Conservation (phyloP, 2,329 filamentous ascomycete genomes). For the Cryphonectria parasitica region DNA sequence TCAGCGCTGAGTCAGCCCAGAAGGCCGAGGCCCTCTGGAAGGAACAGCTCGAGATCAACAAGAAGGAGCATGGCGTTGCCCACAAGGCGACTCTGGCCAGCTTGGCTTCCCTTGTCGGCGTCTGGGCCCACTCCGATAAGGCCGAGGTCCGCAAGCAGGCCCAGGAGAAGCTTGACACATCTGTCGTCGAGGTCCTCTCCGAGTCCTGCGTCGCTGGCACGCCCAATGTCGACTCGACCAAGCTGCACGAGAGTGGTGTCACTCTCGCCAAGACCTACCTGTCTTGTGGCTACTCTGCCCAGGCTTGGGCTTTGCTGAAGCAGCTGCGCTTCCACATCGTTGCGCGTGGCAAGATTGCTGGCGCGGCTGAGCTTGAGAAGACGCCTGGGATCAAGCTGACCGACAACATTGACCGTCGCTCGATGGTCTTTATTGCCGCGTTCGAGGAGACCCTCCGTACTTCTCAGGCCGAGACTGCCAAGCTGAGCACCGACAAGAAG, state of each 20-base stretch:
- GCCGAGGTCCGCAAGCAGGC: conserved; percentile 30
- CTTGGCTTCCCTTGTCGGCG: conserved; percentile 28
- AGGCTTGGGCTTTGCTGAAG: conserved; percentile 30
- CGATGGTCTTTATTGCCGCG: conserved; percentile 30
- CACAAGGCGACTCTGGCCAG: conserved; percentile 28
- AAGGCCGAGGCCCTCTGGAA: conserved; percentile 30
- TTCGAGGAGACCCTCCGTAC: conserved; percentile 29
- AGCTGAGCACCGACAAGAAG: conserved; percentile 22
- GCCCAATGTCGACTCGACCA: conserved; percentile 27
- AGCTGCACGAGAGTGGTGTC: conserved; percentile 28
- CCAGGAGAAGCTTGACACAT: conserved; percentile 29
- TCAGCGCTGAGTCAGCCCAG: conserved; percentile 26
- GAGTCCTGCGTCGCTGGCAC: conserved; percentile 28
- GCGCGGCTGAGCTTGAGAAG: conserved; percentile 25
- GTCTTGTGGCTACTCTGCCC: conserved; percentile 23
- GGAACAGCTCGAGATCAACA: conserved; percentile 32
- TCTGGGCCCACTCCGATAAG: conserved; percentile 29
- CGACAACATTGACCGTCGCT: conserved; percentile 29
- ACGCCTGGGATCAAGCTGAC: conserved; percentile 23
- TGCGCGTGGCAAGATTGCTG: conserved; percentile 28
- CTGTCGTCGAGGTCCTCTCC: conserved; percentile 28
- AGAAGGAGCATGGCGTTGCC: conserved; percentile 28
- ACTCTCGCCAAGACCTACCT: conserved; percentile 29
- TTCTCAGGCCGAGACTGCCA: conserved; percentile 23
- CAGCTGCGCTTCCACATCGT: conserved; percentile 30